Base-by-base conservation (phyloP, 495 filamentous ascomycete genomes). In the Penicillium bialowiezense region DNA sequence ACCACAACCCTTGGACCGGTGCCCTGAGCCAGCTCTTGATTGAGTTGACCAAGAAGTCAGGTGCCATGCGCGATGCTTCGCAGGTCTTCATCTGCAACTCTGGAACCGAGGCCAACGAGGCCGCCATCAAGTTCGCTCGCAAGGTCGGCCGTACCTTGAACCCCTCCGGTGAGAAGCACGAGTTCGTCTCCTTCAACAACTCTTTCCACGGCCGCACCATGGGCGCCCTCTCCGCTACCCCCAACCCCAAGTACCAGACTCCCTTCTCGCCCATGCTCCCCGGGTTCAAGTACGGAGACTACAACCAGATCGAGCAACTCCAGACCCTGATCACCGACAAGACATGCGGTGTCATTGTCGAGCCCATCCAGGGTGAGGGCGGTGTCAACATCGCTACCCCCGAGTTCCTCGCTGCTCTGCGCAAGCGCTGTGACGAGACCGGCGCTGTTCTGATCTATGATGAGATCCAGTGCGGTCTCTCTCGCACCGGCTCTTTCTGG, bases 121-220 rank as follows among this genome's bases (percentile, higher is more conserved):
- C 93, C 1, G 93, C 92, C 5, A 88, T 98, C 60, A 98, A 98
- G 67, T 97, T 98, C 64, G 83, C 90, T 10, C 84, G 95, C 36
- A 98, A 97, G 63, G 85, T 88, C 40, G 93, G 90, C 53, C 88
- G 89, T 61, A 74, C 81, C 10, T 57, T 75, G 13, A 82, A 88
- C 44, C 83, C 86, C 5, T 80, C 84, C 0, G 88, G 88, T 15
- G 71, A 68, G 5, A 95, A 97, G 69, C 67, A 81, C 54, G 90
- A 96, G 56, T 68, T 98, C 12, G 85, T 97, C 45, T 91, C 88
- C 26, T 98, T 97, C 77, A 63, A 87, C 50, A 83, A 86, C 60
- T 89, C 87, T 15, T 98, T 98, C 82, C 93, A 98, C 70, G 93
- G 93, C 53, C 86, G 93, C 44, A 96, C 95, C 17, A 95, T 97